These are phyloP conservation scores for Yarrowia phangngaensis DNA, from an alignment of 805 yeast genomes.

Conservation along the genomic window DNA sequence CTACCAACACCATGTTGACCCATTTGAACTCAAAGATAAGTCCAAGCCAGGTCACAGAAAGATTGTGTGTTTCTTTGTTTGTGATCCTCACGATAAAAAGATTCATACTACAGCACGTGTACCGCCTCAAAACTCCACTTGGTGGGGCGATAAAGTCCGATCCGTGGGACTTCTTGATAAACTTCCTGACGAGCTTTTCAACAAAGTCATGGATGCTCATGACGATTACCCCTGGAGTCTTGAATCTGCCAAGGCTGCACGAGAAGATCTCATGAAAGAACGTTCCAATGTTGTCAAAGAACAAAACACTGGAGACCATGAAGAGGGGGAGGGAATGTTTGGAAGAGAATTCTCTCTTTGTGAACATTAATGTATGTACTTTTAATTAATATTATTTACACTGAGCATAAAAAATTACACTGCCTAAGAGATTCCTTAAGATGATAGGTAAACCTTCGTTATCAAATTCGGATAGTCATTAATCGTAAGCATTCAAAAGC, in stretches of 20 bases:
- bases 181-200: conserved; percentile 24
- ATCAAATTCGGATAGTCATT: too few species aligned
- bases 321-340: conserved; percentile 33
- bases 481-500: too few species aligned
- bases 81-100: conserved; percentile 40
- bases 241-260: conserved; percentile 36
- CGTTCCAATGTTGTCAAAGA: conserved; percentile 15
- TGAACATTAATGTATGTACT: conserved; percentile 41
- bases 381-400: too few species aligned
- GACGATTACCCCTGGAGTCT: conserved; percentile 22
- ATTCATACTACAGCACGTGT: conserved; percentile 39
- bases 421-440: too few species aligned
- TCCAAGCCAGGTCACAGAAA: conserved; percentile 43
- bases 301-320: conserved; percentile 31
- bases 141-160: conserved; percentile 37
- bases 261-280: conserved; percentile 37
- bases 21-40: conserved; percentile 42
- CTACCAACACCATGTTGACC: conserved; percentile 44
- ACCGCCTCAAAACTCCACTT: conserved; percentile 43
- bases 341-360: conserved; percentile 35
- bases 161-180: conserved; percentile 1
- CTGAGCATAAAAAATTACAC: too few species aligned
- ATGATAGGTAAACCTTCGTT: too few species aligned
- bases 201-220: conserved; percentile 9
- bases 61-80: conserved; percentile 43